Base-by-base conservation (phyloP, 139 green algal species). In the Haematococcus sp. region DNA sequence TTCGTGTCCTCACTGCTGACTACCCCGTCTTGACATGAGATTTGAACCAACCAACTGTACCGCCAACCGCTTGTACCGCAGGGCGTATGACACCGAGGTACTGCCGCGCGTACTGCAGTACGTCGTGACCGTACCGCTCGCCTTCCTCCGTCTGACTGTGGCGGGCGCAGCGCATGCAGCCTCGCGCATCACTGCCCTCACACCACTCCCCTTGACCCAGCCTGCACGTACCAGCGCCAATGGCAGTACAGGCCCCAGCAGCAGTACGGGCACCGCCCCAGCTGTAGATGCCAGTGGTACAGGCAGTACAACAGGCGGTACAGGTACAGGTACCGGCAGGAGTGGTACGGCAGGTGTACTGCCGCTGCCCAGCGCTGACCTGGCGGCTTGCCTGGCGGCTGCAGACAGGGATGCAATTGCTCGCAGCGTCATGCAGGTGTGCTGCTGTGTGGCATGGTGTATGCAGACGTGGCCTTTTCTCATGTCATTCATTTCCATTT, bases 121-220 rank as follows among this genome's bases (percentile, higher is more conserved):
- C 59, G 70, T 84, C n/a, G 70, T 65, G n/a, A 67, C 70, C 9
- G 85, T 84, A 3, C 87, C 89, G 2, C 63, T 91, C 13, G 43
- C 78, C 19, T 90, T 93, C 58, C 69, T 94, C 44, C 58, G 64
- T 33, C 70, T 89, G 16, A 74, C 89, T 59, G 63, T 88, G 73
- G 61, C 75, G 17, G 61, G 64, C 1, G 46, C 63, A 5, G 67
- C 49, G 34, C 51, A 56, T 16, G 28, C 40, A 7, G 40, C 40
- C 40, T 19, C 40, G 7, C 40, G 11, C 40, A 49, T 11, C 40
- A 11, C 40, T 49, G 7, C 7, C 7, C 40, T 11, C 40, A 49
- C 7, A 11, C 40, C 40, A 11, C 40, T 49, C 40, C 40, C 40
- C 7, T 11, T 11, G 11, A 7, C 40, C 11, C 40, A 11, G 7